Conservation (phyloP, 441 rosid species). For the Hypseocharis bilobata region DNA sequence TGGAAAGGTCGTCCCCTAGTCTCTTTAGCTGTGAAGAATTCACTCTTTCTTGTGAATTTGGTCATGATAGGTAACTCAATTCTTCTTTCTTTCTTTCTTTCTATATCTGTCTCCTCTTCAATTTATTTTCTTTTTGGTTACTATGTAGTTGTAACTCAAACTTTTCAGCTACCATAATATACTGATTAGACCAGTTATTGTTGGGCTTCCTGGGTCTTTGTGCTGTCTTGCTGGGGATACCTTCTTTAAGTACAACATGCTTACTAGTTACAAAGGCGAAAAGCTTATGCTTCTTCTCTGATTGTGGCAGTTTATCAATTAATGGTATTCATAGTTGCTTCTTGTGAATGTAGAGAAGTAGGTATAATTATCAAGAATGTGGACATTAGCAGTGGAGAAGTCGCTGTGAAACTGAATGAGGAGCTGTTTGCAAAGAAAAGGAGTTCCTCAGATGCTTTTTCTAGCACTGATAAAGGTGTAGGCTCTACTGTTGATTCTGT, state of each 20-base stretch:
- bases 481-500: constrained; percentile 29
- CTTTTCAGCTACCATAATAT: neutral
- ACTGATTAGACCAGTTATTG: neutral
- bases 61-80: constrained; percentile 65
- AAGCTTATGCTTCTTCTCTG: neutral
- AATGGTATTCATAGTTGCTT: constrained; percentile 15
- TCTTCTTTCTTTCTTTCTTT: neutral
- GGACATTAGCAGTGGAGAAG: constrained; percentile 65
- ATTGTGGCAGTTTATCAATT: constrained; percentile 15
- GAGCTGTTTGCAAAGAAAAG: constrained; percentile 54
- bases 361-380: constrained; percentile 65
- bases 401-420: constrained; percentile 60
- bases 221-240: neutral
- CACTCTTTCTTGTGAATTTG: constrained; percentile 73
- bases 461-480: constrained; percentile 31
- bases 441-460: constrained; percentile 35
- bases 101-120: constrained; percentile 9
- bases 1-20: constrained; percentile 58
- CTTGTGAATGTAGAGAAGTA: constrained; percentile 50
- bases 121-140: constrained; percentile 11
- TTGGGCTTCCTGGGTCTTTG: neutral
- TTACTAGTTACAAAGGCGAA: neutral
- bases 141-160: constrained; percentile 6
- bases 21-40: constrained; percentile 71
- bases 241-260: neutral